These are phyloP conservation scores for Eimeria falciformis DNA, from an alignment of 169 alveolate genomes.

Conservation along the genomic window DNA sequence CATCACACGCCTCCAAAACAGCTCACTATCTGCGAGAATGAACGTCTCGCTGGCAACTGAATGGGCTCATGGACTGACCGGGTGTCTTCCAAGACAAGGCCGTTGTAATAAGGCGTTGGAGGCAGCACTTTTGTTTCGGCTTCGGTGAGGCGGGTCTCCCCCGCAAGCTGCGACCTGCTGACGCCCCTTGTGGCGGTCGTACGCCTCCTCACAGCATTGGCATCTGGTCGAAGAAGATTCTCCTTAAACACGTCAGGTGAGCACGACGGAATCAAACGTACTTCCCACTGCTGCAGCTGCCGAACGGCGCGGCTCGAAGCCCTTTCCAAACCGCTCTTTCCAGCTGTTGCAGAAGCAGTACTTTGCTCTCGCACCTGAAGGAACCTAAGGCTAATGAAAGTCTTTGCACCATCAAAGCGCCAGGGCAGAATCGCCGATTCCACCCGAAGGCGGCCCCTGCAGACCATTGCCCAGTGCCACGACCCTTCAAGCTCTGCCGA, in stretches of 20 bases:
- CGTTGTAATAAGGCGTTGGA: conserved; percentile 78
- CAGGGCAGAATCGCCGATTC: conserved; percentile 61
- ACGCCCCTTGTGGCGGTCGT: conserved; percentile 22
- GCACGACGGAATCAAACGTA: conserved; percentile 42
- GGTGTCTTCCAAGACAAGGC: conserved; percentile 71
- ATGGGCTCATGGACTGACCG: background rate
- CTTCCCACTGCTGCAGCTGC: conserved; percentile 64
- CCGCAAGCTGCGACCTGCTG: background rate
- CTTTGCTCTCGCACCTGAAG: background rate
- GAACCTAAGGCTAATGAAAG: conserved; percentile 40
- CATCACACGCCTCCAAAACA: no score
- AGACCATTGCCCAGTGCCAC: conserved; percentile 34
- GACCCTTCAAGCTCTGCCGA: background rate
- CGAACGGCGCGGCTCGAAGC: conserved; percentile 7
- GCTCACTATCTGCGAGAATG: background rate
- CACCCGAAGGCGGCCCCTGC: conserved; percentile 51
- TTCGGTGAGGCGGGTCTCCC: conserved; percentile 2
- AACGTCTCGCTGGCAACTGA: no score
- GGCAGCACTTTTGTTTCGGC: conserved; percentile 50
- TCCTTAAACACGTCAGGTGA: conserved; percentile 13
- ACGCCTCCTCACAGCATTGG: conserved; percentile 41
- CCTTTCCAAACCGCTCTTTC: background rate
- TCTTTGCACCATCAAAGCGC: conserved; percentile 51
- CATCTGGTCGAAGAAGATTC: conserved; percentile 31
- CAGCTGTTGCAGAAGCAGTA: background rate